These are phyloP conservation scores for Neocallimastix lanati DNA, from an alignment of 192 early-diverging fungal genomes.

Conservation along the genomic window DNA sequence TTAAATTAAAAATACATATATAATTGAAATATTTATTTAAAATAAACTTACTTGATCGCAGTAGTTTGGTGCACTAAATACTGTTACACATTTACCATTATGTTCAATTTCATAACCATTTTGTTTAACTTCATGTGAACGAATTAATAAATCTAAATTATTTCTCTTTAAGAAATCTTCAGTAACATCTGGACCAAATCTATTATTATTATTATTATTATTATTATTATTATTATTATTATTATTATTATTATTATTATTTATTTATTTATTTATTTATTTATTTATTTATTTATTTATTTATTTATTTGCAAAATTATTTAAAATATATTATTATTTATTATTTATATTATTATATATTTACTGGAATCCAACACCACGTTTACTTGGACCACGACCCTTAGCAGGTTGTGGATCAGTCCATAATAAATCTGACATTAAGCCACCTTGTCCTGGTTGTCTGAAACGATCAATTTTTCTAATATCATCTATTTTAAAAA, in stretches of 20 bases:
- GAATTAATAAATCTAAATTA: constrained; percentile 71
- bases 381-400: constrained; percentile 73
- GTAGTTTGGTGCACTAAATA: constrained; percentile 98
- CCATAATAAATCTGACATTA: constrained; percentile 96
- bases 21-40: no score
- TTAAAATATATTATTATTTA: constrained; percentile 22
- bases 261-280: no score
- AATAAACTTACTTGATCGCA: constrained; percentile 26
- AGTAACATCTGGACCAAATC: constrained; percentile 93
- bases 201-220: background rate
- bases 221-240: background rate
- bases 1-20: no score
- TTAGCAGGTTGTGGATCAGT: constrained; percentile 76
- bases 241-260: no score
- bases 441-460: constrained; percentile 51
- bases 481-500: constrained; percentile 18
- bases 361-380: constrained; percentile 76
- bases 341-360: background rate
- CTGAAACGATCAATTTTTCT: constrained; percentile 66
- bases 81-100: constrained; percentile 86
- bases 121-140: constrained; percentile 91
- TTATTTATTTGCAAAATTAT: no score
- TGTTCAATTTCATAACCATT: constrained; percentile 94
- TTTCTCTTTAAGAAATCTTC: constrained; percentile 73
- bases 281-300: no score